A percentile compares a stretch with the other conserved stretches of the same genome.
These are phyloP conservation scores for Vigna hirtella DNA, from an alignment of 306 rosid genomes.

Conservation along the genomic window DNA sequence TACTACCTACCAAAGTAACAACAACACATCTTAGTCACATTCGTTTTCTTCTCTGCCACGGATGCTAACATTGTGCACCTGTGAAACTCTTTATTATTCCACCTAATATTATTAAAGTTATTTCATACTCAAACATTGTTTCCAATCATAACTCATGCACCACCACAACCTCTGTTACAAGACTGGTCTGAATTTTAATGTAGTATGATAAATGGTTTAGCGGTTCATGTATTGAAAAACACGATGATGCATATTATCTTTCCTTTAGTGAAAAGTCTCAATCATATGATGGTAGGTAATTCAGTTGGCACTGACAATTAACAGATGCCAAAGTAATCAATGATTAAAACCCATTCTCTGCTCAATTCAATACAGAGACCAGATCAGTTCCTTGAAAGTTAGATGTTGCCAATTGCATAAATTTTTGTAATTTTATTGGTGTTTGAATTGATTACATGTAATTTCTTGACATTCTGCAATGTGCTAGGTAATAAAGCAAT, in stretches of 20 bases:
- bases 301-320: slow-evolving; percentile 43
- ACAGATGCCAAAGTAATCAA: slow-evolving; percentile 23
- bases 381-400: slow-evolving; percentile 28
- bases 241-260: slow-evolving; percentile 13
- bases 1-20: slow-evolving; percentile 43
- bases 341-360: slow-evolving; percentile 28
- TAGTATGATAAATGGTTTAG: not conserved
- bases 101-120: slow-evolving; percentile 22
- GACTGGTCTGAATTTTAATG: not conserved
- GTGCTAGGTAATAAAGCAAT: not conserved
- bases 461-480: slow-evolving; percentile 12
- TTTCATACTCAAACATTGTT: not conserved
- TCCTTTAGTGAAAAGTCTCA: slow-evolving; percentile 44
- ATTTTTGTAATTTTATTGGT: not conserved
- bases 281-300: slow-evolving; percentile 49
- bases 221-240: not conserved
- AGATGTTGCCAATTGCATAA: slow-evolving; percentile 23
- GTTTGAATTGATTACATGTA: slow-evolving; percentile 24
- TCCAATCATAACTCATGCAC: not conserved
- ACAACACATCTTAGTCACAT: slow-evolving; percentile 13
- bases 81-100: slow-evolving; percentile 45
- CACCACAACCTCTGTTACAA: too few species aligned
- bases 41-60: slow-evolving; percentile 39
- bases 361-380: slow-evolving; percentile 22
- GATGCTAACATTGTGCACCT: slow-evolving; percentile 26